Evolutionary conservation across 148 eudicot species (phyloP).

Genomic region (Rhododendron griersonianum): DNA sequence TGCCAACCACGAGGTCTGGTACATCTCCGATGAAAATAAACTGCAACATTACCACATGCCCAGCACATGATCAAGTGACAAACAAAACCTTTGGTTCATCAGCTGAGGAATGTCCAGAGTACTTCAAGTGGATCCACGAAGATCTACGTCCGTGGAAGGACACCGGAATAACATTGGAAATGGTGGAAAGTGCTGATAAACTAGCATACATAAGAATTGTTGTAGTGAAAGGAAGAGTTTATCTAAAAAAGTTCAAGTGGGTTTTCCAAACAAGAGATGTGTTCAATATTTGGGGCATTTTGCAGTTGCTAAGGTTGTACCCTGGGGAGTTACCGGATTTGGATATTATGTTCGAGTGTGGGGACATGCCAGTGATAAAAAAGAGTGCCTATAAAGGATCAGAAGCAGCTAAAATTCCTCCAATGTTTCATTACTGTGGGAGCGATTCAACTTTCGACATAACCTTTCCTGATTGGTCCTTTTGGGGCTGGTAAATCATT

Average conservation of each 20-base stretch:
- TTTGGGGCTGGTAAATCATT: conserved; percentile 55
- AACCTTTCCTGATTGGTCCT: conserved; percentile 55
- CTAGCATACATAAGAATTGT: conserved; percentile 37
- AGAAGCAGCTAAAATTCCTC: conserved; percentile 12
- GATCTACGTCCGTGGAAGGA: conserved; percentile 59
- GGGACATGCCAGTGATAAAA: conserved; percentile 30
- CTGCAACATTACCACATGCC: background rate
- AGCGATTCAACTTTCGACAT: conserved; percentile 38
- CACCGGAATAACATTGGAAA: conserved; percentile 45
- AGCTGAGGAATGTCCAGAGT: conserved; percentile 37
- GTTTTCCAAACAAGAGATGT: conserved; percentile 49
- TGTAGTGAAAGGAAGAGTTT: conserved; percentile 49
- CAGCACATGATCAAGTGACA: background rate
- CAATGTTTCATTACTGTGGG: conserved; percentile 54
- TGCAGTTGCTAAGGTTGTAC: conserved; percentile 40
- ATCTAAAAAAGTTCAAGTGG: conserved; percentile 28
- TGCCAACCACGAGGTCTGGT: background rate
- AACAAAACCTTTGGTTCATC: background rate
- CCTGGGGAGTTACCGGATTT: conserved; percentile 48
- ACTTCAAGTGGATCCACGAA: conserved; percentile 65
- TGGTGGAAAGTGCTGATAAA: conserved; percentile 33
- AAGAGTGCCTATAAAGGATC: conserved; percentile 18
- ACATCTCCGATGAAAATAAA: background rate
- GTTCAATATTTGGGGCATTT: conserved; percentile 49
- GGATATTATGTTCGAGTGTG: conserved; percentile 42